phyloP scores from a whole-genome alignment of 768 basidiomycete genomes.

The Xerocomus brunneocitrinus region DNA sequence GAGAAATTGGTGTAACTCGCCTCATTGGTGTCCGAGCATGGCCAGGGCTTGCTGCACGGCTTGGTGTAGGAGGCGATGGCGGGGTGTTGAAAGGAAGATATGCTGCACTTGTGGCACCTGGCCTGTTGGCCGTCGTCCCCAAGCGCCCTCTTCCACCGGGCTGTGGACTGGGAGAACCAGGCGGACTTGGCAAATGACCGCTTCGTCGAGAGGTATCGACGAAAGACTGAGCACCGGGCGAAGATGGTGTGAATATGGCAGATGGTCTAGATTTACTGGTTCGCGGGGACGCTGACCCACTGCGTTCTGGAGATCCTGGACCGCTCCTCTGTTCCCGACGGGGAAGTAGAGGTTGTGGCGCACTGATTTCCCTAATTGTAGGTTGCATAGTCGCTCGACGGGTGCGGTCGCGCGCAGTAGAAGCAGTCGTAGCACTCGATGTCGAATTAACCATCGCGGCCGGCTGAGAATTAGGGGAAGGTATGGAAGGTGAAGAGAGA shows the following conservation, averaged over 20 bases:
- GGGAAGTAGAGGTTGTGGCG: conserved; percentile 34
- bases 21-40: conserved; percentile 39
- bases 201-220: conserved; percentile 35
- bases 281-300: conserved; percentile 29
- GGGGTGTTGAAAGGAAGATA: conserved; percentile 39
- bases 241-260: conserved; percentile 29
- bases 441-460: conserved; percentile 45
- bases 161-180: conserved; percentile 46
- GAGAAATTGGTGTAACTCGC: conserved; percentile 38
- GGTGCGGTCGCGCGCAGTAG: conserved; percentile 44
- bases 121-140: conserved; percentile 32
- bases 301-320: conserved; percentile 21
- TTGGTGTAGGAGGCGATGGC: conserved; percentile 37
- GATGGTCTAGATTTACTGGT: conserved; percentile 31
- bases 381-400: conserved; percentile 38
- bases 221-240: conserved; percentile 26
- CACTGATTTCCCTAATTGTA: conserved; percentile 37
- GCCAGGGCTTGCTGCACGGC: conserved; percentile 38
- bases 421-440: conserved; percentile 42
- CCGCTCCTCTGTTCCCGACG: conserved; percentile 29
- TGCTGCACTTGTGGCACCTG: conserved; percentile 36
- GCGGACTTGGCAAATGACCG: conserved; percentile 41
- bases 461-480: conserved; percentile 50
- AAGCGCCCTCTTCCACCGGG: conserved; percentile 35
- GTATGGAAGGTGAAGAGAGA: conserved; percentile 52